Percentiles rank a stretch among this genome's conserved stretches.
These are phyloP conservation scores for Cyanidium caldarium DNA, from an alignment of 23 red algal species.

Conservation along the genomic window DNA sequence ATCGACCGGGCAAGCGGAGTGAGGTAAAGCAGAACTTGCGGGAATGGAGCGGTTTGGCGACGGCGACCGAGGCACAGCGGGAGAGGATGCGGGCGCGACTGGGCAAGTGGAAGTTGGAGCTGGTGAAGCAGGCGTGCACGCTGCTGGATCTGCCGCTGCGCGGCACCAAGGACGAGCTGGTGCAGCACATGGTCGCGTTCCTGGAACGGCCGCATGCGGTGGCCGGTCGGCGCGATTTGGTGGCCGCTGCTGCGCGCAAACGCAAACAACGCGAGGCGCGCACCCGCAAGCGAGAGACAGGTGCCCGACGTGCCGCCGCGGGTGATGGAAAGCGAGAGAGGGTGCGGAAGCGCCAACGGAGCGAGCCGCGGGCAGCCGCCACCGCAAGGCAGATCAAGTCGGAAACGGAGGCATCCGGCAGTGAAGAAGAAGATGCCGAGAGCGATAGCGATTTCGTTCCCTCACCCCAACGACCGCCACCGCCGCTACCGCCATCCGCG, in stretches of 20 bases:
- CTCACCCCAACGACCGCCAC: no score
- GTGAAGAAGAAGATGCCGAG: no score
- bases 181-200: neutral
- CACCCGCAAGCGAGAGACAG: no score
- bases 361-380: no score
- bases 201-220: neutral
- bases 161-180: neutral
- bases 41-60: neutral
- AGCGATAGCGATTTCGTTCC: no score
- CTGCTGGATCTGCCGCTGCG: neutral
- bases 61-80: neutral
- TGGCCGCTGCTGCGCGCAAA: neutral
- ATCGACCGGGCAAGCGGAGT: neutral
- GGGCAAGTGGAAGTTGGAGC: neutral
- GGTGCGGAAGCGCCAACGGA: no score
- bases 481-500: no score
- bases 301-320: no score
- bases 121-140: neutral
- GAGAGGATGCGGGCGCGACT: neutral
- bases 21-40: neutral
- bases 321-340: no score
- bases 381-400: no score
- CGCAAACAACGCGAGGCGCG: neutral
- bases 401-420: no score
- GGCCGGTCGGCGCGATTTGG: neutral